Evolutionary conservation across 2,329 filamentous ascomycete species (phyloP).

Genomic region (Trichoderma koningii): DNA sequence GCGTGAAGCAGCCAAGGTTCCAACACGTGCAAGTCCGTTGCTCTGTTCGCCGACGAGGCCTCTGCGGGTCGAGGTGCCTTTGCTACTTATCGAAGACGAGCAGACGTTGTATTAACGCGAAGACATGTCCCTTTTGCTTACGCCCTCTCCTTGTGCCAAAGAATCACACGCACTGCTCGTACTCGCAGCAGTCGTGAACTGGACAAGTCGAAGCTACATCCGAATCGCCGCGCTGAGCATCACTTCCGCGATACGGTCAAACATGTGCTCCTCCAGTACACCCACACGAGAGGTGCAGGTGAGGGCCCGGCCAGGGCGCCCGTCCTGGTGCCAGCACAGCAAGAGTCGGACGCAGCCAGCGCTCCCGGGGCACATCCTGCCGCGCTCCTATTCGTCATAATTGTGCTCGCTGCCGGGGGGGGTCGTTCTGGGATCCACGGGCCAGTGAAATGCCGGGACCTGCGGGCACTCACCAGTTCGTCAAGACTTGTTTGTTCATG

Average conservation of each 20-base stretch:
- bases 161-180: background rate
- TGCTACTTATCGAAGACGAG: no score
- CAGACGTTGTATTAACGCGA: background rate
- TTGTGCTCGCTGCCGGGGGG: slow-evolving; percentile 11
- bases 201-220: no score
- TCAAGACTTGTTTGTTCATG: no score
- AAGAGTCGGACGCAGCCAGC: slow-evolving; percentile 13
- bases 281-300: background rate
- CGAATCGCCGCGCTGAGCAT: no score
- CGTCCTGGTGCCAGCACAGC: slow-evolving; percentile 30
- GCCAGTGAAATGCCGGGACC: slow-evolving; percentile 14
- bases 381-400: slow-evolving; percentile 28
- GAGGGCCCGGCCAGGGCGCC: slow-evolving; percentile 22
- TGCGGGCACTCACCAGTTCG: background rate
- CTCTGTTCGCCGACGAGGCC: no score
- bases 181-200: background rate
- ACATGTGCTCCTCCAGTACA: no score
- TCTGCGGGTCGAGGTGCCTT: no score
- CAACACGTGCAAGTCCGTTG: background rate
- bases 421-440: background rate
- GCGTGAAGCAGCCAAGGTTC: background rate
- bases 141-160: no score
- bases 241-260: no score
- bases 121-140: background rate
- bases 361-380: slow-evolving; percentile 23